Base-by-base conservation (phyloP, 176 grass and related monocot genomes). In the Paspalum notatum region DNA sequence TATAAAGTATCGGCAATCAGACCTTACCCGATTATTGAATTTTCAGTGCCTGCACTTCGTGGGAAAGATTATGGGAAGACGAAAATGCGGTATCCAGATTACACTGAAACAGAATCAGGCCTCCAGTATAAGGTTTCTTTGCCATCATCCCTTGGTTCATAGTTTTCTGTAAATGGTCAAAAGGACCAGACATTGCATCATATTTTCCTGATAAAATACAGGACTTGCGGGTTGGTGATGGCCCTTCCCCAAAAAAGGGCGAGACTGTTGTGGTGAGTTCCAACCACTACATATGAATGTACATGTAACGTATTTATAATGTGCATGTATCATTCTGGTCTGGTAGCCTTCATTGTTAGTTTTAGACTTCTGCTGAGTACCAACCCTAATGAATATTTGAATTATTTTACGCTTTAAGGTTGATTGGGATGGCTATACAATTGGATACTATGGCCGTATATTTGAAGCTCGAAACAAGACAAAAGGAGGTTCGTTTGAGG, bases 361-460 rank as follows among this genome's bases (percentile, higher is more conserved):
- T 54, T 48, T 51, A 71, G 47, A 62, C 6, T 48, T 72, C n/a
- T 77, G 27, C 52, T 32, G 39, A 77, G 17, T 73, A 25, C 50
- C 62, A 72, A 86, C 69, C 62, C 38, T 78, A 78, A 80, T 77
- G 51, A 45, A 72, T 39, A 64, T 74, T 84, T 94, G 38, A 68
- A 80, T 79, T 85, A 88, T 10, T 89, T 69, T 85, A 75, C 80
- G 17, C 60, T 18, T 77, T 74, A 83, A 98, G 95, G 90, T 98
- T 91, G 95, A 98, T 72, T 98, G 95, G 95, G 95, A 98, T 89
- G 95, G 95, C 62, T 98, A 98, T 80, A 98, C 95, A 60, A 98
- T 98, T 79, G 95, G 95, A 87, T 98, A 98, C 78, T 98, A 98
- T 76, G 95, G 95, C 49, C 92, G 92, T 52, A 95, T 98, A 26